phyloP scores from a whole-genome alignment of 371 early-diverging fungal species.

The Rhizopus arrhizus region DNA sequence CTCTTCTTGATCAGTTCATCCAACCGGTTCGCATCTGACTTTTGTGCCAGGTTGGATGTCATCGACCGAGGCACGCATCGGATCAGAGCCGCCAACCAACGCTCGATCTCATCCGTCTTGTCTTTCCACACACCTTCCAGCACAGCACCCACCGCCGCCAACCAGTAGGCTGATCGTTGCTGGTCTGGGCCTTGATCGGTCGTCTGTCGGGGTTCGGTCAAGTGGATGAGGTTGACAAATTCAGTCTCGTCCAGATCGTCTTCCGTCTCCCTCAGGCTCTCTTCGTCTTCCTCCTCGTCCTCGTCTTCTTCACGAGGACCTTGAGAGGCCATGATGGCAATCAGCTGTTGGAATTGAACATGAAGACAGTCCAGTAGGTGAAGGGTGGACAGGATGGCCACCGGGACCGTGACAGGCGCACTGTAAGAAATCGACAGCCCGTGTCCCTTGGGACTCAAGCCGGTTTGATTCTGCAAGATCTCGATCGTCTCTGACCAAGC shows the following conservation, averaged over 20 bases:
- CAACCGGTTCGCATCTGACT: constrained; percentile 20
- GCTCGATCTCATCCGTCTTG: constrained; percentile 24
- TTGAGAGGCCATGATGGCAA: constrained; percentile 10
- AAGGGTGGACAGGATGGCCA: constrained; percentile 36
- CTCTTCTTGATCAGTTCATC: constrained; percentile 32
- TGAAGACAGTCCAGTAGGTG: constrained; percentile 36
- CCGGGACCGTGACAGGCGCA: constrained; percentile 43
- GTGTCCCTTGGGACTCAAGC: not conserved
- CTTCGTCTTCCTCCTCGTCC: not conserved
- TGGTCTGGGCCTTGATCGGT: constrained; percentile 20
- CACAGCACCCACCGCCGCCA: constrained; percentile 37
- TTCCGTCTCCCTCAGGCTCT: not conserved
- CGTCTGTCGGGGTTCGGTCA: constrained; percentile 10
- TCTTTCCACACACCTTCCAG: constrained; percentile 41
- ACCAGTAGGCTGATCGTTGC: constrained; percentile 40
- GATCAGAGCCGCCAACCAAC: constrained; percentile 22
- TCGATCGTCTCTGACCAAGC: constrained; percentile 38
- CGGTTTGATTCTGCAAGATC: constrained; percentile 23
- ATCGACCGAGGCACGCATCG: constrained; percentile 35
- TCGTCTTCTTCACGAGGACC: no score
- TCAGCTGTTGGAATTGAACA: constrained; percentile 27
- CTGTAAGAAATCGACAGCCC: constrained; percentile 26
- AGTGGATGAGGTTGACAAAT: constrained; percentile 17
- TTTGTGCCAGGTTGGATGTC: constrained; percentile 23
- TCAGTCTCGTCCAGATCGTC: constrained; percentile 3